Base-by-base conservation (phyloP, 495 filamentous ascomycete species). In the Xylaria telfairii region DNA sequence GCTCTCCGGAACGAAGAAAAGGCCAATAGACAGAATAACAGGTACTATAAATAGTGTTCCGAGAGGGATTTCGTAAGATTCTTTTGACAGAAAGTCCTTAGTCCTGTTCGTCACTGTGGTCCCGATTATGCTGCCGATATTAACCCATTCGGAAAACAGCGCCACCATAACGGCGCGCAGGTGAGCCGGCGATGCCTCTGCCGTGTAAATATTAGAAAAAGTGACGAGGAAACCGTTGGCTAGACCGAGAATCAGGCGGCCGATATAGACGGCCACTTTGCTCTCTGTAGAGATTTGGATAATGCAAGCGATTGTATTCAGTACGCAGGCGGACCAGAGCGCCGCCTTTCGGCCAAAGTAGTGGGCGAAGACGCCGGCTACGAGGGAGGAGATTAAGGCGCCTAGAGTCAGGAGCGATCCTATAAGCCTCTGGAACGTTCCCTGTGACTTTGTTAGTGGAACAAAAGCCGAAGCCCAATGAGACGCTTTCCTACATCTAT, bases 1-100 rank as follows among this genome's bases (percentile, higher is more conserved):
- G 1, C 84, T 85, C 53, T 89, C 87, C 2, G 87, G 87, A 6
- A 89, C 79, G 74, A 89, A 84, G 54, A 88, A 47, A 12, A 89
- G 73, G 6, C 83, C 81, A 5, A 79, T 65, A 24, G 79, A 78
- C 56, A 89, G 62, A 56, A 88, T 73, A 4, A 77, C 72, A 0
- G 87, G 87, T 19, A 89, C 83, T 51, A 85, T 79, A 72, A 85
- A 90, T 60, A 89, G 79, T 5, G 86, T 75, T 9, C 82, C 86
- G 0, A 89, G 77, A 0, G 87, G 87, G 44, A 89, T 86, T 37
- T 85, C 78, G 72, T 88, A 89, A 1, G 81, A 81, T 3, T 75
- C 69, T 37, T 77, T 75, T 24, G 77, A 74, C 0, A 71, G 42
- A 15, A 73, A 73, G 17, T 65, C 73, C 63, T 82, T 82, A 39